Percentiles rank a stretch among this genome's conserved stretches.
phyloP scores from a whole-genome alignment of 306 rosid species.

The Cicer pinnatifidum region DNA sequence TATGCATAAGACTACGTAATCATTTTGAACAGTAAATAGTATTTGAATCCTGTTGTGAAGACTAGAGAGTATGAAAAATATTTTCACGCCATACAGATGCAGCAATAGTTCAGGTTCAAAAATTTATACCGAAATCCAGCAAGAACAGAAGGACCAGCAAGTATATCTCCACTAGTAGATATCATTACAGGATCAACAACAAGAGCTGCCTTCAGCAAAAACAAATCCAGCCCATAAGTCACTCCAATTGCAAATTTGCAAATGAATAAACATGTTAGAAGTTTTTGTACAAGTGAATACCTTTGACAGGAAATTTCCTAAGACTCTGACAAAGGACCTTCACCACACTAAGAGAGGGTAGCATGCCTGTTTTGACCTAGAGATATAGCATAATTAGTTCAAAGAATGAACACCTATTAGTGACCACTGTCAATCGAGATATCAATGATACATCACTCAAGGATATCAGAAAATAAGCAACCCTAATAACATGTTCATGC shows the following conservation, averaged over 20 bases:
- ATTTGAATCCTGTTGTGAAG: constrained; percentile 15
- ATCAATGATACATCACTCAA: constrained; percentile 8
- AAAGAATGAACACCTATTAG: constrained; percentile 16
- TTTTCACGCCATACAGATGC: constrained; percentile 21
- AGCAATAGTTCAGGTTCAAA: constrained; percentile 28
- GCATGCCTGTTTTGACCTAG: constrained; percentile 95
- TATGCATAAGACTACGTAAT: neutral
- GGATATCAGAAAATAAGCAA: constrained; percentile 32
- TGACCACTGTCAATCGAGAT: constrained; percentile 20
- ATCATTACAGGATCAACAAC: constrained; percentile 98
- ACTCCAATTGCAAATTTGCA: constrained; percentile 37
- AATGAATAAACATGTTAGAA: constrained; percentile 20
- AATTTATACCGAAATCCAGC: constrained; percentile 66
- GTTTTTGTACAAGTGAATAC: constrained; percentile 54
- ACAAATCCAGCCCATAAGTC: constrained; percentile 45
- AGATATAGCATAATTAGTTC: constrained; percentile 40
- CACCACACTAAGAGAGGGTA: constrained; percentile 67
- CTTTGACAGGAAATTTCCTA: constrained; percentile 72
- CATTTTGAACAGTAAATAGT: neutral
- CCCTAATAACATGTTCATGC: neutral
- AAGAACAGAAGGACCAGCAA: constrained; percentile 74
- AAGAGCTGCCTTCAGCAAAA: constrained; percentile 75
- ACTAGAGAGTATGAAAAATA: neutral
- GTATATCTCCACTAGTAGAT: constrained; percentile 88
- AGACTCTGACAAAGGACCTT: constrained; percentile 67